Conservation (phyloP, 2,329 filamentous ascomycete genomes). For the Penicillium polonicum region DNA sequence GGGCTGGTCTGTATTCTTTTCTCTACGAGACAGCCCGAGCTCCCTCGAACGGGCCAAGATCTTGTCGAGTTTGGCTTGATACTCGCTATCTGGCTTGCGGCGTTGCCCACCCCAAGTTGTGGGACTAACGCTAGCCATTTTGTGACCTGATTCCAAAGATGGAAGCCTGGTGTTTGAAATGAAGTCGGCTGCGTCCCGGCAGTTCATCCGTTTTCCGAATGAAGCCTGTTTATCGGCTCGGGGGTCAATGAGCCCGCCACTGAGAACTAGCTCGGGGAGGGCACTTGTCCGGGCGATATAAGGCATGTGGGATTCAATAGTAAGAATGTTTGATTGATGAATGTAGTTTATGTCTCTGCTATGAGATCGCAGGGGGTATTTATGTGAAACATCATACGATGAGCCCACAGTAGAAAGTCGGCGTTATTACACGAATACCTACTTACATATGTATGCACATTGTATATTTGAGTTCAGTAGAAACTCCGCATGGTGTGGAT, state of each 20-base stretch:
- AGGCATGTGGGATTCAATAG: constrained; percentile 6
- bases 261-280: constrained; percentile 11
- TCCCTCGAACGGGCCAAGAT: constrained; percentile 13
- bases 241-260: constrained; percentile 14
- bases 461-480: too few relatives aligned
- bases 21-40: constrained; percentile 2
- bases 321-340: background rate
- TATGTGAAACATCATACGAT: background rate
- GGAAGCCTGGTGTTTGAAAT: constrained; percentile 12
- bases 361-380: background rate
- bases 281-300: constrained; percentile 9
- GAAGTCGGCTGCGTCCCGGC: constrained; percentile 15
- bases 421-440: background rate
- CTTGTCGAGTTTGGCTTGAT: constrained; percentile 8
- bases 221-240: constrained; percentile 13
- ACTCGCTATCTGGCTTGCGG: background rate
- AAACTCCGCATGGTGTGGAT: too few relatives aligned
- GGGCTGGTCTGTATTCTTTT: constrained; percentile 1
- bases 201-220: constrained; percentile 12
- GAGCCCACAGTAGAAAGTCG: background rate
- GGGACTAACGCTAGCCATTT: constrained; percentile 7
- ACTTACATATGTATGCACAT: too few relatives aligned
- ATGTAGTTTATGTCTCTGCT: background rate
- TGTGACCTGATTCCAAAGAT: constrained; percentile 4
- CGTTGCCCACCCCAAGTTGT: background rate